Percentiles rank a stretch among this genome's conserved stretches.
Evolutionary conservation across 371 early-diverging fungal species (phyloP).

Genomic region (Rhizopus arrhizus): DNA sequence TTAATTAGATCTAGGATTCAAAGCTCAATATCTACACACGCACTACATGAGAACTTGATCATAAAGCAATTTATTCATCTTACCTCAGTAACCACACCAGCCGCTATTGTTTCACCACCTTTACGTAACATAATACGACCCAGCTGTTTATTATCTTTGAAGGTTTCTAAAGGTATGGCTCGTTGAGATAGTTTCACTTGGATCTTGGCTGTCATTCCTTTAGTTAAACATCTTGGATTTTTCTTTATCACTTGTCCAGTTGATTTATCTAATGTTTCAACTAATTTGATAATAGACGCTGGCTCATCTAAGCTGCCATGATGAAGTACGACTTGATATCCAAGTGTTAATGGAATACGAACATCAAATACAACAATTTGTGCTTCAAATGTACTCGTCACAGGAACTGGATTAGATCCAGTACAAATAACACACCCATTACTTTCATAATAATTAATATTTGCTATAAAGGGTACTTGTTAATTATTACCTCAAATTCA

Average conservation of each 20-base stretch:
- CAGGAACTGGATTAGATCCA: conserved; percentile 66
- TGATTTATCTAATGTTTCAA: conserved; percentile 75
- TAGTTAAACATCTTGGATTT: conserved; percentile 81
- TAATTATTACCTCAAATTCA: conserved; percentile 66
- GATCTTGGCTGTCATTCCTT: conserved; percentile 82
- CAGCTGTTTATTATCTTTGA: conserved; percentile 81
- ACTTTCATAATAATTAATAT: conserved; percentile 30
- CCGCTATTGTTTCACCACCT: conserved; percentile 87
- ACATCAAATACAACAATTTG: conserved; percentile 93
- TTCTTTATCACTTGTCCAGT: conserved; percentile 83
- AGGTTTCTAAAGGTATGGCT: conserved; percentile 84
- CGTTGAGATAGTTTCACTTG: conserved; percentile 70
- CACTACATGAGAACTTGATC: neutral
- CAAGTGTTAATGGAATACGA: conserved; percentile 87
- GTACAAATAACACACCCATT: conserved; percentile 82
- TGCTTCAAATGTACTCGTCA: conserved; percentile 75
- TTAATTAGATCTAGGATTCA: conserved; percentile 34
- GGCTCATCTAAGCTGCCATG: conserved; percentile 81
- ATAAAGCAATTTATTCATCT: conserved; percentile 1
- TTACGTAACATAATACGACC: conserved; percentile 89
- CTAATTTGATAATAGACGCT: conserved; percentile 71
- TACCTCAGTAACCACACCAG: conserved; percentile 81
- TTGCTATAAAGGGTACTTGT: neutral
- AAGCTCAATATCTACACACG: conserved; percentile 48
- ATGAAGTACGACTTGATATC: conserved; percentile 84